These are phyloP conservation scores for Colletotrichum horii DNA, from an alignment of 2,329 filamentous ascomycete genomes.

Conservation along the genomic window DNA sequence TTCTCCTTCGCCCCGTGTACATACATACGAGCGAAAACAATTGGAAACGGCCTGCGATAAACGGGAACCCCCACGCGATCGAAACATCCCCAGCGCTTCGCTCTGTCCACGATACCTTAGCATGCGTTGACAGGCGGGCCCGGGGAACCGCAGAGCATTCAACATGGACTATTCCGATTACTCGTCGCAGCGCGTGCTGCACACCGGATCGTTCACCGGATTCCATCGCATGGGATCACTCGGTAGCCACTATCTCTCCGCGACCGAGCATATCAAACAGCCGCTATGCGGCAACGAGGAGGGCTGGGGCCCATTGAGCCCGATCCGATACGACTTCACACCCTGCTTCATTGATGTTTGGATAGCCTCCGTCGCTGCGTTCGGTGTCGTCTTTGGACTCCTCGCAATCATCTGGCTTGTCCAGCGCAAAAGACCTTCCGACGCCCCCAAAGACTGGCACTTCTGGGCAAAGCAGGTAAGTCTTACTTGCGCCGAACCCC, in stretches of 20 bases:
- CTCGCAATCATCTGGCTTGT: slow-evolving; percentile 82
- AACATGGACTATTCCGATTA: slow-evolving; percentile 20
- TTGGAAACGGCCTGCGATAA: not conserved
- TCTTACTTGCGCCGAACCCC: not conserved
- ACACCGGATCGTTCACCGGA: slow-evolving; percentile 67
- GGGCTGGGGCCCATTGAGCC: slow-evolving; percentile 94
- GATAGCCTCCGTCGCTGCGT: slow-evolving; percentile 78
- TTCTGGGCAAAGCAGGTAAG: slow-evolving; percentile 91
- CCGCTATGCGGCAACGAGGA: slow-evolving; percentile 87
- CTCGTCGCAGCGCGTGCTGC: slow-evolving; percentile 53
- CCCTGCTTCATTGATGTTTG: slow-evolving; percentile 96
- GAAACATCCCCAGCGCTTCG: not conserved
- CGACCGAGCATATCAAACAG: slow-evolving; percentile 59
- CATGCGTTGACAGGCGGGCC: slow-evolving; percentile 19
- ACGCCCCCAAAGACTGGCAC: slow-evolving; percentile 83
- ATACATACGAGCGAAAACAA: not conserved
- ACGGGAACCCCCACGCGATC: not conserved
- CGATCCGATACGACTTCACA: slow-evolving; percentile 89
- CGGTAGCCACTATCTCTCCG: slow-evolving; percentile 65
- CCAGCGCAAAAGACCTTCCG: slow-evolving; percentile 67
- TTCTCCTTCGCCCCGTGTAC: not conserved
- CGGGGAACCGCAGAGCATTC: slow-evolving; percentile 9
- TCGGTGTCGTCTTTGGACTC: slow-evolving; percentile 79
- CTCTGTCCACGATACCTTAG: not conserved
- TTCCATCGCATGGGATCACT: slow-evolving; percentile 55